phyloP scores from a whole-genome alignment of 2,329 filamentous ascomycete genomes.

The Diplodia corticola region DNA sequence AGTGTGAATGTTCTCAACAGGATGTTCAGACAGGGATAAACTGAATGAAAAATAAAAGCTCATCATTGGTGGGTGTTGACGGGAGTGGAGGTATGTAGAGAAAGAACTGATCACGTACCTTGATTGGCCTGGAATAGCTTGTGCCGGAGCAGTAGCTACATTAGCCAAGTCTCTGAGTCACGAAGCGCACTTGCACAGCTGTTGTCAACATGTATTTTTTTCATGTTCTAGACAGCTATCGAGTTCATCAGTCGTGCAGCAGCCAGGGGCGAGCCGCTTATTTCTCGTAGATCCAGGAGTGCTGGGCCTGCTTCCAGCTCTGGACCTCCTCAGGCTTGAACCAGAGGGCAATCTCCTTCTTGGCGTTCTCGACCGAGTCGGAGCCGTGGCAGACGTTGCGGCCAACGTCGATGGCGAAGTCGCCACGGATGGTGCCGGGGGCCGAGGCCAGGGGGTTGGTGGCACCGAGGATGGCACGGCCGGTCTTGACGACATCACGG shows the following conservation, averaged over 20 bases:
- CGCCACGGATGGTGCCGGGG: constrained; percentile 97
- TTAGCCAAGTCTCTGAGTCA: neutral
- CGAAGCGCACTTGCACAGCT: neutral
- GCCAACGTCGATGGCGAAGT: constrained; percentile 80
- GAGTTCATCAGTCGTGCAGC: constrained; percentile 9
- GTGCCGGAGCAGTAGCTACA: neutral
- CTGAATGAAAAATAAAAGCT: constrained; percentile 22
- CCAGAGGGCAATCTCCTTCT: constrained; percentile 99
- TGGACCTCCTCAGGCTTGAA: constrained; percentile 87
- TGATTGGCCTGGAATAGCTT: neutral
- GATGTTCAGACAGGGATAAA: constrained; percentile 33
- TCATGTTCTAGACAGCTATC: constrained; percentile 3
- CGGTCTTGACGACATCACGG: constrained; percentile 97
- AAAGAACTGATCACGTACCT: neutral
- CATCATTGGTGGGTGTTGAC: constrained; percentile 19
- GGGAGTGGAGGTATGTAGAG: neutral
- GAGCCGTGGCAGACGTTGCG: constrained; percentile 99
- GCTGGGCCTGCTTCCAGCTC: constrained; percentile 59
- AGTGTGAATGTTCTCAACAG: constrained; percentile 20
- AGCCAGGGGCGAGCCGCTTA: neutral
- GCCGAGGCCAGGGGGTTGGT: constrained; percentile 96
- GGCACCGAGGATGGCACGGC: constrained; percentile 93
- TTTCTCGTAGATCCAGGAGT: constrained; percentile 20
- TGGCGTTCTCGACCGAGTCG: constrained; percentile 96
- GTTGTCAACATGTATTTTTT: constrained; percentile 5